Evolutionary conservation across 306 rosid genomes (phyloP), one percentile per base, ranked within the genome.

Genomic region (Malus orientalis): DNA sequence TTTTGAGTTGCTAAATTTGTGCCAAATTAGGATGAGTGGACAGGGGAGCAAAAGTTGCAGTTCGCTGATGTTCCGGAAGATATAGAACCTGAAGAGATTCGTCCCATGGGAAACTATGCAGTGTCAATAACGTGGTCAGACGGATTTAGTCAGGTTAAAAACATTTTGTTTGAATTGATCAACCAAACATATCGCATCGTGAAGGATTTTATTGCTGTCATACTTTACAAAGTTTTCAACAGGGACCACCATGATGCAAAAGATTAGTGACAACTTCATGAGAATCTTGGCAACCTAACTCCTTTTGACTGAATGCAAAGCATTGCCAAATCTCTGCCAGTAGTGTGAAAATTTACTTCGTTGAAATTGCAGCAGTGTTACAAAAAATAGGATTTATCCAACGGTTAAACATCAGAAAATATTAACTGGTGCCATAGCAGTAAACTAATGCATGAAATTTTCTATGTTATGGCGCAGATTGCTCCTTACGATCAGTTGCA

Each of bases 51-150:
- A 85, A 96, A 91, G 74, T 82, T 96, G 88, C 97, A 86, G 79
- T 89, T 86, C 69, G 42, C 58, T 27, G 99, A 96, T 87, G 85
- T 96, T 82, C 93, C 91, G 25, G 96, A 92, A 66, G 92, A 92
- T 69, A 89, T 92, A 67, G 96, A 96, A 89, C 98, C 96, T 0
- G 97, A 91, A 78, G 98, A 96, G 77, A 96, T 96, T 78, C 87
- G 90, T 47, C 98, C 97, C 3, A 89, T 96, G 97, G 97, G 98
- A 79, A 96, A 96, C 79, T 91, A 96, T 79, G 99, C 99, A 1
- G 97, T 85, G 78, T 88, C 96, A 78, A 91, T 96, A 83, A 87
- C 91, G 16, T 96, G 98, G 99, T 97, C 98, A 3, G 96, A 91
- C 54, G 96, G 99, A 22, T 96, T 96, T 81, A 91, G 49, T 80